Percentiles rank a stretch among this genome's conserved stretches.
Evolutionary conservation across 2,329 filamentous ascomycete species (phyloP).

Genomic region (Coniella vitis): DNA sequence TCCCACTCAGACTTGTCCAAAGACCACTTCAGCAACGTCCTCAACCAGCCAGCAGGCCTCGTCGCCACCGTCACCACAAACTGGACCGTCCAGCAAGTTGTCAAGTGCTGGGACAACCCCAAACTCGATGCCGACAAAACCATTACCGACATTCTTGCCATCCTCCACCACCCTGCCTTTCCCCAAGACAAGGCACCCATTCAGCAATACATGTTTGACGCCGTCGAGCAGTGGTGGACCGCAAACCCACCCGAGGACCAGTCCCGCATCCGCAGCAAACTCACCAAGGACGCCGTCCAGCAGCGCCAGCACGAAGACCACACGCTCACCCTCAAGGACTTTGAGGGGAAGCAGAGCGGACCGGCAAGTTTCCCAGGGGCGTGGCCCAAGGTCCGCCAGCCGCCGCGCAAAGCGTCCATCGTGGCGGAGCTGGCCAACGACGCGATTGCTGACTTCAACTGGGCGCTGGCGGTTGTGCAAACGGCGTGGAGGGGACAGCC

Average conservation of each 20-base stretch:
- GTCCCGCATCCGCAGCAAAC: conserved; percentile 19
- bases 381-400: conserved; percentile 20
- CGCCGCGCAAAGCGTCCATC: conserved; percentile 22
- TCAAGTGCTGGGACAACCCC: conserved; percentile 64
- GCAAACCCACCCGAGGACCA: conserved; percentile 18
- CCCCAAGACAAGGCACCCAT: conserved; percentile 42
- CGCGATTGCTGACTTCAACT: conserved; percentile 14
- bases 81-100: conserved; percentile 59
- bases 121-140: conserved; percentile 56
- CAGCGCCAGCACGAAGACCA: conserved; percentile 24
- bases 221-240: conserved; percentile 53
- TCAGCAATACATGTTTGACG: conserved; percentile 60
- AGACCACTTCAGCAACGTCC: conserved; percentile 52
- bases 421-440: conserved; percentile 20
- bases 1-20: conserved; percentile 54
- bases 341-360: conserved; percentile 20
- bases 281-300: conserved; percentile 23
- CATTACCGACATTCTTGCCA: conserved; percentile 51
- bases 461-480: conserved; percentile 9
- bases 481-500: conserved; percentile 4
- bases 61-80: conserved; percentile 54
- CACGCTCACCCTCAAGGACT: conserved; percentile 22
- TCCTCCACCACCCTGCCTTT: conserved; percentile 63
- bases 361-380: conserved; percentile 24
- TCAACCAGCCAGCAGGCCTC: conserved; percentile 49